Base-by-base conservation (phyloP, 345 rosid genomes). In the Hypericum perforatum region DNA sequence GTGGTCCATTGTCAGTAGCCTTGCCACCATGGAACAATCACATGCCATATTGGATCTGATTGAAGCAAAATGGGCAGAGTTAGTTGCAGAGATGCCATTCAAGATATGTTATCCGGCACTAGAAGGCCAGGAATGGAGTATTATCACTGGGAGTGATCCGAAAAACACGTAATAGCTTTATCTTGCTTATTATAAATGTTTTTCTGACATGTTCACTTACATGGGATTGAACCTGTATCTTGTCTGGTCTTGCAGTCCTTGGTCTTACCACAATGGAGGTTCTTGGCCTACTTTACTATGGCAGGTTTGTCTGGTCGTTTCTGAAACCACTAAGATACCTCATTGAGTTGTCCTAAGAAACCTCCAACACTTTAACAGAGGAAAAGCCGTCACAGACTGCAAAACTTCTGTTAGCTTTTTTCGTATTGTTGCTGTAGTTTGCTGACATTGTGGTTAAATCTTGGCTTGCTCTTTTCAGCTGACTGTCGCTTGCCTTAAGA, bases 191-290 rank as follows among this genome's bases (percentile, higher is more conserved):
- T 14, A 13, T 11, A 14, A 46, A 5, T 3, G 10, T 8, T n/a
- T 46, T 13, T 9, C 9, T 13, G 22, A 46, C 22, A 16, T 46
- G 50, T 15, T 3, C 7, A 6, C 22, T 12, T 46, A 8, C 14
- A 3, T 46, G 50, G 29, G 32, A 11, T 46, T 7, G 9, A 11
- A 38, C 13, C 32, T 67, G 43, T 52, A 10, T 38, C 56, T 51
- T 46, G 22, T 46, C 22, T 16, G 53, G 11, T 22, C 32, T 22
- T 73, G 65, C 79, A 91, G 98, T 60, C 85, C 97, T 11, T 92
- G 94, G 98, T 92, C 98, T 1, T 92, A 92, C 71, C 98, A 88
- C 76, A 88, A 92, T 47, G 97, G 81, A 2, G 98, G 98, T 68
- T 92, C 98, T 53, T 92, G 98, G 98, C 98, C 97, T 58, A 88